Base-by-base conservation (phyloP, 768 basidiomycete species). In the Rhizopogon salebrosus region DNA sequence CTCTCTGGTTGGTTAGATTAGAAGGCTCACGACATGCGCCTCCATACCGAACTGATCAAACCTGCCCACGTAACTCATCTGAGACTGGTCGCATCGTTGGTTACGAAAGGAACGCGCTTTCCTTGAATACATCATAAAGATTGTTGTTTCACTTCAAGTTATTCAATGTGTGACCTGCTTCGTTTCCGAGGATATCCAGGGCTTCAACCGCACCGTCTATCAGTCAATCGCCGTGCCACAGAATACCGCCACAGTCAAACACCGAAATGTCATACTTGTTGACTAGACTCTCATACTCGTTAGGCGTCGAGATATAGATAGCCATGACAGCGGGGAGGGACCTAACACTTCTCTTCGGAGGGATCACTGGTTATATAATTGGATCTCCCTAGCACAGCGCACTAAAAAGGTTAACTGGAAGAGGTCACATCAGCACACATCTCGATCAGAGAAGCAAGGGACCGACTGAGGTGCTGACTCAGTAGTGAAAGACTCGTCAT, bases 31-130 rank as follows among this genome's bases (percentile, higher is more conserved):
- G 62, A 89, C 85, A 64, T 85, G 77, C 31, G 85, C 92, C 65
- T 92, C 77, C 34, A 98, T 78, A 36, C 90, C 93, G 48, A 98
- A 80, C 62, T 84, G 77, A 70, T 98, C 92, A 65, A 99, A 97
- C 70, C 95, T 95, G 41, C 72, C 72, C 75, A 92, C 93, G 80
- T 95, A 95, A 66, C 72, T 85, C 65, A 72, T 82, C 57, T 95
- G 76, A 5, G 93, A 95, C 72, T 98, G 51, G 86, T 91, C 41
- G 95, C 95, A 66, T 98, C 98, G 73, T 99, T 99, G 16, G 95
- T 98, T 48, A 97, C 94, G 64, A 98, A 98, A 9, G 97, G 71
- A 29, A 97, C 73, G 54, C 78, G 77, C 92, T 98, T 64, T 78
- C 92, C 92, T 46, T 67, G 53, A 41, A 39, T 11, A n/a, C 29